These are phyloP conservation scores for Scutellaria barbata DNA, from an alignment of 257 asterid genomes.

Conservation along the genomic window DNA sequence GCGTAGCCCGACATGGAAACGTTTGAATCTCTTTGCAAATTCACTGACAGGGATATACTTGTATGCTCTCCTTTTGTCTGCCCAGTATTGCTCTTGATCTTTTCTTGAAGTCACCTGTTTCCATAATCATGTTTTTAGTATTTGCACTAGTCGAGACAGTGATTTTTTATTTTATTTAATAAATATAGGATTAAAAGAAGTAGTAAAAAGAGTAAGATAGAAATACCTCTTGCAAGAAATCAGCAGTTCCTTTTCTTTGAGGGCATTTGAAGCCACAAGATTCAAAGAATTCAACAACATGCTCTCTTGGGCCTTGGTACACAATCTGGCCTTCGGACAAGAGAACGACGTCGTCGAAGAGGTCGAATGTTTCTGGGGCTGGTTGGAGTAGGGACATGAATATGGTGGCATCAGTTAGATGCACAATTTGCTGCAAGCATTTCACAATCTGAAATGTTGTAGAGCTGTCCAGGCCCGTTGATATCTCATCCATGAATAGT, in stretches of 20 bases:
- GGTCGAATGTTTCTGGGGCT: conserved; percentile 75
- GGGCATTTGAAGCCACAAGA: conserved; percentile 74
- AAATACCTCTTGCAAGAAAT: conserved; percentile 59
- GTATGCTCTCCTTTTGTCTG: conserved; percentile 49
- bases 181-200: too few species aligned
- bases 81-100: conserved; percentile 80
- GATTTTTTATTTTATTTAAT: too few species aligned
- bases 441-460: conserved; percentile 73
- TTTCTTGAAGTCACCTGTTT: conserved; percentile 69
- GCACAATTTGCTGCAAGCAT: conserved; percentile 69
- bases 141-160: too few species aligned
- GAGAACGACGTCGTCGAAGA: conserved; percentile 67
- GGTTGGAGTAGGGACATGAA: conserved; percentile 81
- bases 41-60: conserved; percentile 49
- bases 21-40: conserved; percentile 49
- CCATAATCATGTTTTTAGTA: background rate
- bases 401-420: conserved; percentile 65
- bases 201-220: background rate
- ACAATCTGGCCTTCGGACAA: conserved; percentile 74
- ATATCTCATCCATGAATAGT: conserved; percentile 76
- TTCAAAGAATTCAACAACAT: conserved; percentile 58
- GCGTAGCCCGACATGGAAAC: conserved; percentile 61
- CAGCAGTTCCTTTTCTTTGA: conserved; percentile 67
- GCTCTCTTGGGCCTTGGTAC: conserved; percentile 65
- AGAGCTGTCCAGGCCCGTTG: conserved; percentile 80